Percentiles rank a stretch among this genome's conserved stretches.
phyloP scores from a whole-genome alignment of 1,284 basidiomycete species.

The Cutaneotrichosporon sp. region DNA sequence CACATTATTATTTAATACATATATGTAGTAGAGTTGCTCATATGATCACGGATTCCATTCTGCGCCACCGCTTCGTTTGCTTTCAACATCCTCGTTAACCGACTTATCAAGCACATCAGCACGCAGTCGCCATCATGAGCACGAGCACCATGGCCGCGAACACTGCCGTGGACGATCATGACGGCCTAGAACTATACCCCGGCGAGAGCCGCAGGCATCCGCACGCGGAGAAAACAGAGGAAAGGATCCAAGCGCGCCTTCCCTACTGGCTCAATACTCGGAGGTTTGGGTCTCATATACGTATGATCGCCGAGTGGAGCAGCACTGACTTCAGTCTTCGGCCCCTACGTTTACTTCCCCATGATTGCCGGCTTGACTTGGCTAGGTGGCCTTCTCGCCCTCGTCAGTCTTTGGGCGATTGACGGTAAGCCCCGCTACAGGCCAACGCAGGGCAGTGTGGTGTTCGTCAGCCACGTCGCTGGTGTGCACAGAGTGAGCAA shows the following conservation, averaged over 20 bases:
- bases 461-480: constrained; percentile 53
- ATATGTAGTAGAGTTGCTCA: too few relatives aligned
- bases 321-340: constrained; percentile 31
- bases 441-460: constrained; percentile 43
- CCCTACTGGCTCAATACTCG: constrained; percentile 31
- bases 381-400: constrained; percentile 41
- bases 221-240: too few relatives aligned
- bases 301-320: constrained; percentile 19
- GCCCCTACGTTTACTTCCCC: constrained; percentile 46
- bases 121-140: too few relatives aligned
- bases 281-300: constrained; percentile 37
- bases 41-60: too few relatives aligned
- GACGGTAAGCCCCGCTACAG: constrained; percentile 46
- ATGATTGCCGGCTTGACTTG: constrained; percentile 35
- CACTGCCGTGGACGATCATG: too few relatives aligned
- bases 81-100: too few relatives aligned
- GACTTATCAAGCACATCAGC: too few relatives aligned
- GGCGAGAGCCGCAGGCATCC: too few relatives aligned
- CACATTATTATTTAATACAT: too few relatives aligned
- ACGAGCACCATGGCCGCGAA: too few relatives aligned
- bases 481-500: constrained; percentile 41
- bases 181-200: too few relatives aligned
- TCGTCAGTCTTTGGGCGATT: constrained; percentile 47
- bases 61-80: too few relatives aligned
- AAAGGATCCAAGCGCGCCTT: background rate